Evolutionary conservation across 2,329 filamentous ascomycete species (phyloP).

Genomic region (Verticillium albo-atrum): DNA sequence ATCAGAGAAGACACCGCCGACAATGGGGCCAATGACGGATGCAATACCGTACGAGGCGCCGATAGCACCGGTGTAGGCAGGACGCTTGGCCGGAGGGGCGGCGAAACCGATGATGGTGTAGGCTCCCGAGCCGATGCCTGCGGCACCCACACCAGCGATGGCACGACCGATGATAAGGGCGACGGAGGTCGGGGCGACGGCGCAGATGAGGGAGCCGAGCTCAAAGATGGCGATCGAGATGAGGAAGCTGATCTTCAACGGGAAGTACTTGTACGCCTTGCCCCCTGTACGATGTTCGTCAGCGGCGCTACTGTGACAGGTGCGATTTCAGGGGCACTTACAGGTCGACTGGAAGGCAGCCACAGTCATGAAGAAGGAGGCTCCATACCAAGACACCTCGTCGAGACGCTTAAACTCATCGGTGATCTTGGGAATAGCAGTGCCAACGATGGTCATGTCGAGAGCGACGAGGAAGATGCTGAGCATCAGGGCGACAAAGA

Average conservation of each 20-base stretch:
- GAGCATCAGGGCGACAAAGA: slow-evolving; percentile 30
- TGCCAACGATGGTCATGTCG: slow-evolving; percentile 35
- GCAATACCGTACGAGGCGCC: slow-evolving; percentile 42
- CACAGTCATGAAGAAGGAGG: slow-evolving; percentile 35
- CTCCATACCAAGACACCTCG: slow-evolving; percentile 48
- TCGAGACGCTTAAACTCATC: slow-evolving; percentile 36
- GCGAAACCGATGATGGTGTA: slow-evolving; percentile 44
- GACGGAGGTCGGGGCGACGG: slow-evolving; percentile 39
- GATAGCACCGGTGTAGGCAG: slow-evolving; percentile 32
- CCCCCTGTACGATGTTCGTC: slow-evolving; percentile 40
- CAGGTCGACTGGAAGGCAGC: slow-evolving; percentile 33
- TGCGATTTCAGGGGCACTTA: background rate
- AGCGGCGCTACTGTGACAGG: background rate
- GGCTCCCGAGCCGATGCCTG: slow-evolving; percentile 44
- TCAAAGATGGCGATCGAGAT: slow-evolving; percentile 46
- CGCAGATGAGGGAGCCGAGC: slow-evolving; percentile 48
- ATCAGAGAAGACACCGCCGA: slow-evolving; percentile 32
- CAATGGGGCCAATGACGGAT: slow-evolving; percentile 28
- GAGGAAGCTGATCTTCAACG: slow-evolving; percentile 43
- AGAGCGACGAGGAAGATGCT: slow-evolving; percentile 37
- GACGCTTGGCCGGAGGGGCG: slow-evolving; percentile 27
- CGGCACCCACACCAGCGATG: slow-evolving; percentile 40
- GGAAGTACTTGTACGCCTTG: slow-evolving; percentile 40
- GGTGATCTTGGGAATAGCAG: slow-evolving; percentile 39
- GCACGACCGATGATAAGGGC: slow-evolving; percentile 48